These are phyloP conservation scores for Thuja plicata DNA, from an alignment of 83 land plant species.

Conservation along the genomic window DNA sequence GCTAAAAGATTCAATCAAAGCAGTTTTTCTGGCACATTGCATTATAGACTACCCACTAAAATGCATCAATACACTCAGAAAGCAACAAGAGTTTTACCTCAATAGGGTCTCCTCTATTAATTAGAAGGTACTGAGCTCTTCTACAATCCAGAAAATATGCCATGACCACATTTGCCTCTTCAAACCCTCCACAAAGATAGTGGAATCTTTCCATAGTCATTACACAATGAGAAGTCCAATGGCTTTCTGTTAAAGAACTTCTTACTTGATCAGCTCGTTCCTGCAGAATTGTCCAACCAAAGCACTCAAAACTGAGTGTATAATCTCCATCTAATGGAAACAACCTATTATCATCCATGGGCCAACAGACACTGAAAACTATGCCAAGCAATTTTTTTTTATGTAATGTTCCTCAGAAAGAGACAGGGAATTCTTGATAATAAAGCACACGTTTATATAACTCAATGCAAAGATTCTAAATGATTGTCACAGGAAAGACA, in stretches of 20 bases:
- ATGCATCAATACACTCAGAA: not conserved
- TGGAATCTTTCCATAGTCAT: slow-evolving; percentile 46
- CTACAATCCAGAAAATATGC: slow-evolving; percentile 32
- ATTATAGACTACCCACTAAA: not conserved
- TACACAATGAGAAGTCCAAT: slow-evolving; percentile 56
- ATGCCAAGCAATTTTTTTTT: not conserved
- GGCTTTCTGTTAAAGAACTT: slow-evolving; percentile 29
- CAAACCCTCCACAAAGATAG: slow-evolving; percentile 39
- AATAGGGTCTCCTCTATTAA: slow-evolving; percentile 26
- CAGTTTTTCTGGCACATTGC: not conserved
- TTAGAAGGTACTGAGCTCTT: slow-evolving; percentile 35
- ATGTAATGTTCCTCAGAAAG: not conserved
- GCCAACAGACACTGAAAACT: not conserved
- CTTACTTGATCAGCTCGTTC: slow-evolving; percentile 40
- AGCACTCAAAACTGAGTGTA: not conserved
- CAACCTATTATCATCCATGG: not conserved
- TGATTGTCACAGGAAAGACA: not conserved
- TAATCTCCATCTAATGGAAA: not conserved
- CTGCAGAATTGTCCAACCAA: slow-evolving; percentile 18
- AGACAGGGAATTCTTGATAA: not conserved
- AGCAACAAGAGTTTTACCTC: slow-evolving; percentile 35
- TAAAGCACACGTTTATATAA: not conserved
- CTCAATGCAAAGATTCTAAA: not conserved
- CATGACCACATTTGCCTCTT: slow-evolving; percentile 47
- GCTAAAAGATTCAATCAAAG: not conserved